Percentiles rank a stretch among this genome's conserved stretches.
Conservation (phyloP, 1,139 yeast genomes). For the Pichia sp. region DNA sequence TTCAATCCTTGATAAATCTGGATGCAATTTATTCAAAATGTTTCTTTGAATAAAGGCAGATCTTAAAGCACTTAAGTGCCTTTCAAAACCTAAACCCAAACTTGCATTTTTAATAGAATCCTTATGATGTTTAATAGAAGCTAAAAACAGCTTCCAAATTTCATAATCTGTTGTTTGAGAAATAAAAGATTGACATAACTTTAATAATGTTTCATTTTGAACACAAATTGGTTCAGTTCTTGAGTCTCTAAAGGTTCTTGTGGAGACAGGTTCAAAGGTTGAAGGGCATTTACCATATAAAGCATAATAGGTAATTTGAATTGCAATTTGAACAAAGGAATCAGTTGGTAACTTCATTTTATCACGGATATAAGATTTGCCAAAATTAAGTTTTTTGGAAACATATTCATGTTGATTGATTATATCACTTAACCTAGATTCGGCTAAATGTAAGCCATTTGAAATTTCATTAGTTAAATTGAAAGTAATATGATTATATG, state of each 20-base stretch:
- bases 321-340: constrained; percentile 59
- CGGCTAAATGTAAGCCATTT: constrained; percentile 57
- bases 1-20: constrained; percentile 22
- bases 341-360: constrained; percentile 55
- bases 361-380: constrained; percentile 40
- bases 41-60: constrained; percentile 41
- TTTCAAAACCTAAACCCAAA: constrained; percentile 62
- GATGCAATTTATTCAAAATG: constrained; percentile 40
- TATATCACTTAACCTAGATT: constrained; percentile 68
- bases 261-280: constrained; percentile 67
- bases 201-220: constrained; percentile 48
- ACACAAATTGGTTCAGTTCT: constrained; percentile 64
- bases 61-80: constrained; percentile 60
- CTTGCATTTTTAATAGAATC: constrained; percentile 45
- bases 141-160: constrained; percentile 47
- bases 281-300: constrained; percentile 64
- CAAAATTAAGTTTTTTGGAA: constrained; percentile 32
- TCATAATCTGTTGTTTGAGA: constrained; percentile 38
- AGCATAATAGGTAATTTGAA: constrained; percentile 68
- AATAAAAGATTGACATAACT: constrained; percentile 55
- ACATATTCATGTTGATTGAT: constrained; percentile 62
- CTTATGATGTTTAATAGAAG: constrained; percentile 49
- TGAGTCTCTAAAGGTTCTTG: constrained; percentile 59
- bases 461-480: constrained; percentile 41
- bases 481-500: constrained; percentile 39